Evolutionary conservation across 1,139 yeast species (phyloP), one percentile per base, ranked within the genome.

Genomic region (Protomyces inouyei): DNA sequence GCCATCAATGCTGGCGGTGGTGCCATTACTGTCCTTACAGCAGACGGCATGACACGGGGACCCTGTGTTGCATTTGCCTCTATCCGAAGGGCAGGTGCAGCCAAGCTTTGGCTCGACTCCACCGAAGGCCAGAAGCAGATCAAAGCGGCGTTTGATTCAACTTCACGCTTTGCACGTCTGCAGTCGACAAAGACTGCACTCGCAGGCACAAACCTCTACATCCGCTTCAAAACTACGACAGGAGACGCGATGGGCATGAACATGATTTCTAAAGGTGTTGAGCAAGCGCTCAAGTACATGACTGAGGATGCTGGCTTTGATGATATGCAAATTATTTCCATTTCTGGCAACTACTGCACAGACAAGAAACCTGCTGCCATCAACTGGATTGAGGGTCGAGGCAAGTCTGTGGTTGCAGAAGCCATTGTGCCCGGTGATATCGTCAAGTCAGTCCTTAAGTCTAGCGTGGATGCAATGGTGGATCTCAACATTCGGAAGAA

Each of bases 201-300:
- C 75, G 98, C 98, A n/a, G 98, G 99, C 52, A 88, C 88, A 63
- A 80, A 88, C 70, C 80, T 95, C 72, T 93, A 83, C 73, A 87
- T 95, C 71, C 85, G 98, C 72, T 93, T 93, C 80, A 85, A 92
- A 74, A 93, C 99, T 35, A 91, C 97, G 52, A 93, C 99, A 43
- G 99, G 99, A 76, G 99, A 93, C 79, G 98, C 98, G 21, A 93
- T 93, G 99, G 99, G 98, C 70, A 93, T 93, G 99, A 93, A 93
- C 75, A 95, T 93, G 99, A 95, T 93, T 70, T 93, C 98, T 38
- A 93, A 93, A 77, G 99, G 98, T 76, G 97, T 90, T 61, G 99
- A 95, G 76, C 81, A 80, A 75, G 84, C 97, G 1, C 82, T 93
- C 73, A 85, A 85, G 70, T 85, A 82, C 74, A 91, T 93, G 97